A percentile compares a stretch with the other conserved stretches of the same genome.
Evolutionary conservation across 2,329 filamentous ascomycete genomes (phyloP).

Genomic region (Nemania diffusa): DNA sequence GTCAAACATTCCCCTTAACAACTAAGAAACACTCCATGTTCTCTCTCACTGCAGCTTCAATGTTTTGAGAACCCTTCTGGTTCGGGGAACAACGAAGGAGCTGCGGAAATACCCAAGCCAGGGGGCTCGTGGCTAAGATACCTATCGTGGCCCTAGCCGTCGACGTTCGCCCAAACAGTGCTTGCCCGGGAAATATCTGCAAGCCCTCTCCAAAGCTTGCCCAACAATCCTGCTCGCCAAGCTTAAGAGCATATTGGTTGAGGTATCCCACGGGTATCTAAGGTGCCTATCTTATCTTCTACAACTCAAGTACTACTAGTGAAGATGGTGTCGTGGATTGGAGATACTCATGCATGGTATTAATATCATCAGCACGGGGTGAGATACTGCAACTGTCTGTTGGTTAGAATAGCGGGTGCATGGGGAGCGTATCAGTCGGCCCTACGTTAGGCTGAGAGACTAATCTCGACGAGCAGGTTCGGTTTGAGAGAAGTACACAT

Average conservation of each 20-base stretch:
- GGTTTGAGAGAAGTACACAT: not conserved
- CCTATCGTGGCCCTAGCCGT: not conserved
- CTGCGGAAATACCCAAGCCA: not conserved
- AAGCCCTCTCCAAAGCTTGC: slow-evolving; percentile 1
- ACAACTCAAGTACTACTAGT: not conserved
- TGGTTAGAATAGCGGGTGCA: not conserved
- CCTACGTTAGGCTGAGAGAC: too few relatives aligned
- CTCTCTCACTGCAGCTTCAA: not conserved
- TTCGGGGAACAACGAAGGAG: not conserved
- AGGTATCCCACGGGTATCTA: not conserved
- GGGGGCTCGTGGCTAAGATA: not conserved
- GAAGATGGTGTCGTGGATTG: not conserved
- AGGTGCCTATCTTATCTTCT: not conserved
- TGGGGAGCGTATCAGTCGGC: not conserved
- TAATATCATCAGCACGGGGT: slow-evolving; percentile 4
- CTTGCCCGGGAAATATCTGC: not conserved
- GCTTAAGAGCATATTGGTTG: not conserved
- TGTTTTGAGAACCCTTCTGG: not conserved
- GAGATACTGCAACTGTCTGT: slow-evolving; percentile 1
- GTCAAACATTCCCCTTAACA: not conserved
- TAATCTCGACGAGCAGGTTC: not conserved
- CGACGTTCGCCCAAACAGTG: not conserved
- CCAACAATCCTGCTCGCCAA: not conserved
- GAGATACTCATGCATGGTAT: not conserved
- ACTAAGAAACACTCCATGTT: not conserved